Base-by-base conservation (phyloP, 352 stramenopile species). In the Phytophthora palmivora region DNA sequence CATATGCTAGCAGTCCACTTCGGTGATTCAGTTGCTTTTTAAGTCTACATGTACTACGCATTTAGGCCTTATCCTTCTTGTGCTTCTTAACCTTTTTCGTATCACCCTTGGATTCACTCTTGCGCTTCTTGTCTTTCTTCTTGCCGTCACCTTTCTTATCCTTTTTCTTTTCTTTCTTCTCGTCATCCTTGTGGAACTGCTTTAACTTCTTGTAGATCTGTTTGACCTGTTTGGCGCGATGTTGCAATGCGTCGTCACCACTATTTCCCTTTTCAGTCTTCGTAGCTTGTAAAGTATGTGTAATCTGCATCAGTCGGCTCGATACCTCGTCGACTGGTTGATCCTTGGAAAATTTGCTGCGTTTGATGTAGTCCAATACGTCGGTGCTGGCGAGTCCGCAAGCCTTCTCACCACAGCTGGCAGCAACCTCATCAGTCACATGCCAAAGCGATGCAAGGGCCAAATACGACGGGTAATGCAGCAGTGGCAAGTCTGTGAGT, bases 201-300 rank as follows among this genome's bases (percentile, higher is more conserved):
- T 94, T 94, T n/a, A 96, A 82, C 60, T 90, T 91, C 70, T 96
- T 96, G 72, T 96, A 96, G 19, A 92, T 74, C 11, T 78, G 63
- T 52, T 95, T 95, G 33, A 95, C 73, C 63, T 93, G 61, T 53
- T 92, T 92, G 24, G 47, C 72, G 32, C 74, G 72, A 33, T 67
- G 69, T 3, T 80, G 65, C 2, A 68, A 72, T 18, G 69, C 58
- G 9, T 70, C 70, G 10, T 82, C 72, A 9, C 78, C 63, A 11
- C 63, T 67, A 8, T 72, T 79, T 15, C 59, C 18, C 26, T 85
- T 73, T 36, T 73, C 62, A 42, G 63, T 32, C 42, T 88, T 84
- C 15, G 76, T 41, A 10, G 56, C 55, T 7, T 61, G 43, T 41
- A 83, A 83, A 7, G 72, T 63, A 12, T 52, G 12, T 12, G 70